Evolutionary conservation across 352 stramenopile genomes (phyloP).

Genomic region (Phytophthora hibernalis): DNA sequence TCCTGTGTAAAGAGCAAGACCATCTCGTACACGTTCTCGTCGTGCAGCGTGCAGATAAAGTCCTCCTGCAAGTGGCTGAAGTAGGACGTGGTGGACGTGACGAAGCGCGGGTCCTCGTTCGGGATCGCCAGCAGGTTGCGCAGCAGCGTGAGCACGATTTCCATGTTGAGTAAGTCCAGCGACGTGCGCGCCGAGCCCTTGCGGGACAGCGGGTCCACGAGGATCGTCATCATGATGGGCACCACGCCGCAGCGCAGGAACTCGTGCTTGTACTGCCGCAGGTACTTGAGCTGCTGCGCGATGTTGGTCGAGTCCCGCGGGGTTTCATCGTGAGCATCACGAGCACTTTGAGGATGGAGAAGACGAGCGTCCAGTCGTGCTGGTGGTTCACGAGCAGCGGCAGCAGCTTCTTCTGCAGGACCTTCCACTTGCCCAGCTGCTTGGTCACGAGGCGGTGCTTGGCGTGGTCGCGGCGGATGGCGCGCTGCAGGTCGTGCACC

Average conservation of each 20-base stretch:
- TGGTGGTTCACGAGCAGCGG: constrained; percentile 88
- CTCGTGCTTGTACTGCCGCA: constrained; percentile 87
- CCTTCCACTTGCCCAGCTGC: constrained; percentile 87
- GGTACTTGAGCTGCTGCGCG: constrained; percentile 80
- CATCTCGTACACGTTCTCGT: constrained; percentile 91
- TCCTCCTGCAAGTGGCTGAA: constrained; percentile 85
- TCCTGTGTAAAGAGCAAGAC: constrained; percentile 87
- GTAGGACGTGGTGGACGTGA: constrained; percentile 83
- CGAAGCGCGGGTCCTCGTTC: constrained; percentile 79
- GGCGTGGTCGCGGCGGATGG: constrained; percentile 81
- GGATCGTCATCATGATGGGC: constrained; percentile 86
- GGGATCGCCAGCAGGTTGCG: constrained; percentile 86
- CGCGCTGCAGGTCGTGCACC: constrained; percentile 89
- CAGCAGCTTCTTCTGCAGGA: constrained; percentile 90
- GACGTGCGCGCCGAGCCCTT: constrained; percentile 63
- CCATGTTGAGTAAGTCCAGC: constrained; percentile 87
- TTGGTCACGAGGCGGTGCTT: constrained; percentile 85
- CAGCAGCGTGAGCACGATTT: constrained; percentile 88
- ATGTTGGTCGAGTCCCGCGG: constrained; percentile 81
- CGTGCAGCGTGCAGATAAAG: constrained; percentile 76
- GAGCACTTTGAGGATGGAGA: constrained; percentile 91
- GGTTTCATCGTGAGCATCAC: constrained; percentile 92
- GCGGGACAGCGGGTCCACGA: constrained; percentile 80
- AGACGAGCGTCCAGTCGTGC: constrained; percentile 86
- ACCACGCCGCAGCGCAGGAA: constrained; percentile 78